phyloP scores from a whole-genome alignment of 2,329 filamentous ascomycete species.

The Amphichorda felina region DNA sequence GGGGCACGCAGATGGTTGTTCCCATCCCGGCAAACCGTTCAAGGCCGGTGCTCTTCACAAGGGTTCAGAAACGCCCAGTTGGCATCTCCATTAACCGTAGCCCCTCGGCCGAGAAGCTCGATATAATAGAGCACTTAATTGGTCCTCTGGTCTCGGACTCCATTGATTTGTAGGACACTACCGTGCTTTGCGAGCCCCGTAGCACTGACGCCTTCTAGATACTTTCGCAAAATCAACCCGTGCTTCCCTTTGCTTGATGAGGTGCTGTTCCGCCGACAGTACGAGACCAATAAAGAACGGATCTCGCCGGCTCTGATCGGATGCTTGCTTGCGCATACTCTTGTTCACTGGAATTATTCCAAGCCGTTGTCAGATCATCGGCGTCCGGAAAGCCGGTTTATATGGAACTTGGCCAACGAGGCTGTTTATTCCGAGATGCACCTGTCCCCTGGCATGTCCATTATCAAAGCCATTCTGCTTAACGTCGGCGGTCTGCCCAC shows the following conservation, averaged over 20 bases:
- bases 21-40: constrained; percentile 17
- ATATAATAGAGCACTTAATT: constrained; percentile 46
- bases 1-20: constrained; percentile 16
- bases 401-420: constrained; percentile 50
- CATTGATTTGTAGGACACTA: constrained; percentile 27
- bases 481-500: constrained; percentile 49
- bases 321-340: constrained; percentile 43
- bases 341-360: constrained; percentile 45
- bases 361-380: constrained; percentile 28
- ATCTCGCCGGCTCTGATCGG: constrained; percentile 44
- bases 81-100: constrained; percentile 24
- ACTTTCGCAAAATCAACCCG: constrained; percentile 42
- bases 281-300: constrained; percentile 28
- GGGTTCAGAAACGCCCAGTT: constrained; percentile 31
- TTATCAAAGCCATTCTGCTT: constrained; percentile 43
- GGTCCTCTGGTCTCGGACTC: constrained; percentile 40
- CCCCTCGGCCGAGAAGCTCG: constrained; percentile 32
- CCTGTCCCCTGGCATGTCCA: constrained; percentile 44
- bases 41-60: constrained; percentile 31
- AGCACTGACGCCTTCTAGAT: constrained; percentile 19
- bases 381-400: constrained; percentile 45
- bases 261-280: constrained; percentile 35
- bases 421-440: constrained; percentile 48
- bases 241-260: constrained; percentile 52
- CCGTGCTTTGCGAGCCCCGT: not conserved